Conservation (phyloP, 2,329 filamentous ascomycete species). For the Exophiala xenobiotica region DNA sequence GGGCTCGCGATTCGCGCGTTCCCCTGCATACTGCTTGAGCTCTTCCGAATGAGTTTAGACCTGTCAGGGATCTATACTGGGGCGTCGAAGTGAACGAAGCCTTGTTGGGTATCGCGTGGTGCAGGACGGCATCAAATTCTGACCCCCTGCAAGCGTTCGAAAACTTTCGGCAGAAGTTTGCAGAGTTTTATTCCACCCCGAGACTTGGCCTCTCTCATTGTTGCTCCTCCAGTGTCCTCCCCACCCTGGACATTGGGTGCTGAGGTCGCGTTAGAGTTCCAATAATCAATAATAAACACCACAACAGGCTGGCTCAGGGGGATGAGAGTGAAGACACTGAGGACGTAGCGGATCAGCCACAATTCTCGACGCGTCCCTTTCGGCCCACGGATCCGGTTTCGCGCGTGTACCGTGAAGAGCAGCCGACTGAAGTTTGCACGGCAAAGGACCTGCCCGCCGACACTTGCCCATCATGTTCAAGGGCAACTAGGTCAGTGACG, state of each 20-base stretch:
- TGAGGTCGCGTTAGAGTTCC: constrained; percentile 1
- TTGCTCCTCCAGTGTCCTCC: background rate
- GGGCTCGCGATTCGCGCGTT: constrained; percentile 7
- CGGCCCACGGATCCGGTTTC: background rate
- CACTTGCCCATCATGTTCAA: background rate
- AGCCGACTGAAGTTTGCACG: background rate
- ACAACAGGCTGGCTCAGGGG: no score
- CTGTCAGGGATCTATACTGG: background rate
- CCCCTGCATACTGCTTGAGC: constrained; percentile 7
- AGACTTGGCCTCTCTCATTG: background rate
- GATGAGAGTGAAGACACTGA: background rate
- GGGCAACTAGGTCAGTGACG: no score
- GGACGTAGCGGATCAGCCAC: background rate
- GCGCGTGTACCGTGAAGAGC: background rate
- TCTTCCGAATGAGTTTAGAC: background rate
- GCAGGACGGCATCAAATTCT: constrained; percentile 10
- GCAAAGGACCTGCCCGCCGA: background rate
- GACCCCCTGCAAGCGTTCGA: constrained; percentile 11
- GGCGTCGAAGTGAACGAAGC: constrained; percentile 1
- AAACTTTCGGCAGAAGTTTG: constrained; percentile 3
- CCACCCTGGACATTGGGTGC: constrained; percentile 1
- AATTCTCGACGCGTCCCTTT: background rate
- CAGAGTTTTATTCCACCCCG: constrained; percentile 11
- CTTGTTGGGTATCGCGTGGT: constrained; percentile 2
- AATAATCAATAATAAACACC: constrained; percentile 1